Conservation (phyloP, 2,329 filamentous ascomycete genomes). For the Xylariaceae sp. region DNA sequence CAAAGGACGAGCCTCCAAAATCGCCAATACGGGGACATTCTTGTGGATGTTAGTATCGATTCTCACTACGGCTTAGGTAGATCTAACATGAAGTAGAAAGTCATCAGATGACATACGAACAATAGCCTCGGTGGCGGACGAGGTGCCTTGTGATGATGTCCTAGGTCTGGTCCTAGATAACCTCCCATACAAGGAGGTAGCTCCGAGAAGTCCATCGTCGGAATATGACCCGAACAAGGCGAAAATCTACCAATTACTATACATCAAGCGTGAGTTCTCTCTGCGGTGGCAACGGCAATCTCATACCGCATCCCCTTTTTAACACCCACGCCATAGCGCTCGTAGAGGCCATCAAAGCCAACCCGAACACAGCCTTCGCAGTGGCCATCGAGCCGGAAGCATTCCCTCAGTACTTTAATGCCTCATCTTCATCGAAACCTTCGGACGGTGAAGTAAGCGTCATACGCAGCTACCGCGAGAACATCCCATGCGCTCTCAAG, state of each 20-base stretch:
- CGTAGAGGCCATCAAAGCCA: background rate
- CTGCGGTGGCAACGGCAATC: no score
- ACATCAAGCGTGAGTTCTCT: constrained; percentile 6
- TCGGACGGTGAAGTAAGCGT: background rate
- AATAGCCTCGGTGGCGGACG: background rate
- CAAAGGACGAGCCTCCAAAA: background rate
- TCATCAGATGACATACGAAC: background rate
- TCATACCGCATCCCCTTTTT: no score
- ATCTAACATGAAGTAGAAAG: constrained; percentile 1
- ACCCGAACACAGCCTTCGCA: constrained; percentile 6
- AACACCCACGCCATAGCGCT: no score
- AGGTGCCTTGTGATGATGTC: constrained; percentile 14
- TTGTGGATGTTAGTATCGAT: constrained; percentile 6
- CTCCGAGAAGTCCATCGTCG: background rate
- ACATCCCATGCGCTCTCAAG: constrained; percentile 2
- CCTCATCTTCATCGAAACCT: background rate
- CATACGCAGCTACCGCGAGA: background rate
- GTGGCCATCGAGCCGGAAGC: constrained; percentile 10
- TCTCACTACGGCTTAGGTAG: background rate
- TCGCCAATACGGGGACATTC: constrained; percentile 5
- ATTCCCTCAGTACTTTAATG: constrained; percentile 9
- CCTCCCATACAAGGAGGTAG: constrained; percentile 5
- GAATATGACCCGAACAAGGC: constrained; percentile 5
- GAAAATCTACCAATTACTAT: background rate
- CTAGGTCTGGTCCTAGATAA: constrained; percentile 12